Base-by-base conservation (phyloP, 2,329 filamentous ascomycete species). In the Conoideocrella luteorostrata region DNA sequence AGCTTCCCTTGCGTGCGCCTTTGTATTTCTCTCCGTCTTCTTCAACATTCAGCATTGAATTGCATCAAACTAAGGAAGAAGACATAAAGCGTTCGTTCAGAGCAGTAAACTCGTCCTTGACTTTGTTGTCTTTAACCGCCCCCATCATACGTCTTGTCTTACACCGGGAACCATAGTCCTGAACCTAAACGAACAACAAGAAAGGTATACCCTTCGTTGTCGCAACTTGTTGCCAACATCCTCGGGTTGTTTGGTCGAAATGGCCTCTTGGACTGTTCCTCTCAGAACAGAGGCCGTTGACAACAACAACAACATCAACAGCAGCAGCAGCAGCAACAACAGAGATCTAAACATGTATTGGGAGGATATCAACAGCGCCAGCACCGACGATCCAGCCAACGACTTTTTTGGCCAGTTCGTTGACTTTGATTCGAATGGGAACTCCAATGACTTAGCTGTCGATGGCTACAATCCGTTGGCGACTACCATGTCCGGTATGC, bases 391-490 rank as follows among this genome's bases (percentile, higher is more conserved):
- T 38, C 52, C 52, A 33, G 50, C 56, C 22, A 56, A 49, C 51
- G 63, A 66, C 50, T 55, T 66, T 39, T 64, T 66, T 44, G 57
- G 59, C 15, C 60, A 66, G 51, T 66, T 64, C 45, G 53, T 66
- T 50, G 56, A 65, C 56, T 61, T 65, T 44, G 63, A 64, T 28
- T 54, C 46, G 44, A 56, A 56, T 39, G 51, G 52, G n/a, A 42
- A 47, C 18, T 45, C 54, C 24, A 20, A 41, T 7, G 47, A 54
- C 29, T 54, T 50, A 47, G 47, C 49, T 20, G 50, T 47, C 43
- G 47, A 54, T 24, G 51, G 47, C 24, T 43, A 48, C 33, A 51
- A 53, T 39, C 43, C 45, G 12, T 45, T 49, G 15, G 44, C 52
- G 42, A 43, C 56, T 32, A 45, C 53, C 34, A 53, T 61, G 40